Evolutionary conservation across 2,329 filamentous ascomycete genomes (phyloP).

Genomic region (Sclerotiophoma versabilis): DNA sequence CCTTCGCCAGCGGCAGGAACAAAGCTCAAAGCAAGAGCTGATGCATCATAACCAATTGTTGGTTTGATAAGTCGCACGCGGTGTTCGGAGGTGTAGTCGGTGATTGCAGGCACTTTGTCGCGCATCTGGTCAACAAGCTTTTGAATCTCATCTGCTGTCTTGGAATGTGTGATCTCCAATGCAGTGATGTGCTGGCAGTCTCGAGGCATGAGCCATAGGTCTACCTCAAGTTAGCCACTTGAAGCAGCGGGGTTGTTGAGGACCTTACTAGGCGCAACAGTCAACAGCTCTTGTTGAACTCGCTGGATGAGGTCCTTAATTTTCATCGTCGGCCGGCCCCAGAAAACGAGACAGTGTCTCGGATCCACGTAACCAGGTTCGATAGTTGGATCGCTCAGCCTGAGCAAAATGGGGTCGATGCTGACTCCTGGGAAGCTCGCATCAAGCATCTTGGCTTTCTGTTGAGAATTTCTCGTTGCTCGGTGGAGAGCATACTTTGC

Average conservation of each 20-base stretch:
- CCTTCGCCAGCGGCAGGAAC: constrained; percentile 76
- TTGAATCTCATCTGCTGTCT: constrained; percentile 72
- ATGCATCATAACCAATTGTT: constrained; percentile 81
- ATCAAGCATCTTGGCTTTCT: constrained; percentile 75
- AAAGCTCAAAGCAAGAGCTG: constrained; percentile 86
- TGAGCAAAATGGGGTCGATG: constrained; percentile 77
- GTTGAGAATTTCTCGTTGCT: constrained; percentile 75
- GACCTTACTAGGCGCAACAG: constrained; percentile 72
- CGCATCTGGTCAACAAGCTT: constrained; percentile 65
- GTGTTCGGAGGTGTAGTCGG: constrained; percentile 70
- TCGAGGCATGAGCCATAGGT: constrained; percentile 84
- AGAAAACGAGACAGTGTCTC: constrained; percentile 84
- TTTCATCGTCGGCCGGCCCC: constrained; percentile 80
- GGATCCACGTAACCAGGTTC: constrained; percentile 76
- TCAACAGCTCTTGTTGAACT: constrained; percentile 71
- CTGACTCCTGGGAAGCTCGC: constrained; percentile 72
- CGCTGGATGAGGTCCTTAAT: constrained; percentile 71
- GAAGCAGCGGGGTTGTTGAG: neutral
- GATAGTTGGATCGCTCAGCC: constrained; percentile 68
- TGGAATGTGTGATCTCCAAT: constrained; percentile 83
- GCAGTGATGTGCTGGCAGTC: constrained; percentile 83
- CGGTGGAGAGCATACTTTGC: constrained; percentile 77
- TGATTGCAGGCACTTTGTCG: constrained; percentile 65
- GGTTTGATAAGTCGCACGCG: constrained; percentile 82
- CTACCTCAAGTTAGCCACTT: constrained; percentile 52